Evolutionary conservation across 2,329 filamentous ascomycete species (phyloP), one percentile per base, ranked within the genome.

Genomic region (Verticillium klebahnii): DNA sequence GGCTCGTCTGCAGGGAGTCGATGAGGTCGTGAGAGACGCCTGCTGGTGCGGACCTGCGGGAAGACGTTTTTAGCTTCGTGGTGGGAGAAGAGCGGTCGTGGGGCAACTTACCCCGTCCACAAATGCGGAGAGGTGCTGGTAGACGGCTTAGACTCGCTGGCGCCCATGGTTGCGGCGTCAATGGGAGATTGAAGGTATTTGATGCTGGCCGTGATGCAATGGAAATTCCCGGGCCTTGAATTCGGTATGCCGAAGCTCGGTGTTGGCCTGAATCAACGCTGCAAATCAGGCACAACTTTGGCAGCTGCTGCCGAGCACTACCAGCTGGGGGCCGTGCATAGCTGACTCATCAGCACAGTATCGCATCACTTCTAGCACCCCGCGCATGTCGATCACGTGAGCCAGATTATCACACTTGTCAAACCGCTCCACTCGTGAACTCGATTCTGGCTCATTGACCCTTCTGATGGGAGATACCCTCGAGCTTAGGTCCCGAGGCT

Each of bases 1-100:
- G 85, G 80, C 87, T 96, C 65, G 87, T 85, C 76, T 97, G 92
- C 64, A 98, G 83, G 64, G 89, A 87, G 71, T 96, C 89, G 70
- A 96, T 84, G 71, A 97, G 82, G 72, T 91, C 88, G 72, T 91
- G 88, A 67, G 93, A 96, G 76, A 96, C 75, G 69, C 82, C 80
- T 67, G 80, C 77, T 37, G 82, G 80, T 57, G 79, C 77, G 68
- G 72, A 73, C 69, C 71, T 79, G 70, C 70, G 37, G 15, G 36
- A 36, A 7, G 32, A 54, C 19, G 5, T 39, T 31, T 31, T 69
- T 52, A 39, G 54, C 31, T 37, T 71, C 62, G 55, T 29, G 61
- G 57, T 65, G 36, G 56, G 52, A 32, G 29, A 59, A 59, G 29
- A 12, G 29, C 52, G 55, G 57, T 45, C 32, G 61, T 60, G 56